Evolutionary conservation across 805 yeast genomes (phyloP), one percentile per base, ranked within the genome.

Genomic region (Teunomyces gatunensis): DNA sequence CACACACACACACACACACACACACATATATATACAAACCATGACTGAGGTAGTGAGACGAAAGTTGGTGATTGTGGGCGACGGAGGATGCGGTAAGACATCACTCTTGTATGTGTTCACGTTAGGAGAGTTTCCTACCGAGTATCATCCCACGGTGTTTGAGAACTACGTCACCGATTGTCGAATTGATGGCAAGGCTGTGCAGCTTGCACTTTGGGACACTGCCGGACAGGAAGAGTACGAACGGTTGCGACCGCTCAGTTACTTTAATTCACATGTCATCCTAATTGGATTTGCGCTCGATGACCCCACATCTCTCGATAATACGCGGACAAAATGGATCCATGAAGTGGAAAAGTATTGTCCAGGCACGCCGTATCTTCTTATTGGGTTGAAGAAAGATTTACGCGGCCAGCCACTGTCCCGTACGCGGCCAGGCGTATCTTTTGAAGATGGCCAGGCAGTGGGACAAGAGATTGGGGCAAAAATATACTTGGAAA

Each of bases 221-320:
- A 90, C 97, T 1, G 97, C 97, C 2, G 97, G 97, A 2, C 97
- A 90, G 68, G 97, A 90, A 69, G 97, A 90, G 67, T 90, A 90
- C 63, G 97, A 90, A 63, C 72, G 97, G 49, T 71, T 91, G 49
- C 79, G 97, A 51, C 97, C 97, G 0, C 71, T 91, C 54, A 86
- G 96, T 18, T 91, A 91, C 60, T 80, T 91, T 9, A 85, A 88
- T 57, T 95, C 97, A 2, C 87, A 91, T 64, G 87, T 88, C 47
- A 85, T 91, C 45, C 69, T 90, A 46, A 85, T 90, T 46, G 97
- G 92, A 0, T 91, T 87, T 68, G 89, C 97, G 0, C 73, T 90
- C 15, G 88, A 91, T 63, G 83, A 81, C 23, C 90, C 89, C 1
- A 97, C 91, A 56, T 87, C 96, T 0, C 69, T 91, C 42, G 86